Base-by-base conservation (phyloP, 1,284 basidiomycete species). In the Cryptococcus jaspeensis region DNA sequence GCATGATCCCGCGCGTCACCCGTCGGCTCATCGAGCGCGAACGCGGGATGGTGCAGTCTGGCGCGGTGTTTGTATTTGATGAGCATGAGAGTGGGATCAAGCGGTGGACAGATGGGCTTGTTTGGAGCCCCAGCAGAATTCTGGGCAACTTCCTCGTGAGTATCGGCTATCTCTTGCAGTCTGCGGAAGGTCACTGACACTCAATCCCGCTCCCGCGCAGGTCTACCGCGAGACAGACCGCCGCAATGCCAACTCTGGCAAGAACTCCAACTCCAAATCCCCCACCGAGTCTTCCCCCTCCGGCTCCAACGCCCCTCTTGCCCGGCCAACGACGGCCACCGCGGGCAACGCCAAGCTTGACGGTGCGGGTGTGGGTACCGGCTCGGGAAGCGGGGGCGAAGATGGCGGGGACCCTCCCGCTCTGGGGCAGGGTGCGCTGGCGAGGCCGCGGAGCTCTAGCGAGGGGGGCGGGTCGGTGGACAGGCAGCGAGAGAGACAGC, bases 41-140 rank as follows among this genome's bases (percentile, higher is more conserved):
- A 77, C 84, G 90, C 58, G 88, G 86, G 67, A 90, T 95, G 85
- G 95, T 99, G 71, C 85, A 87, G 32, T 92, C 89, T 8, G 95
- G 95, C 56, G 89, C 90, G 3, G 91, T 99, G 35, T 99, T 97
- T 71, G 94, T 98, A 58, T 98, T 98, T 73, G 92, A 99, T 76
- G 94, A 97, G 80, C 87, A 91, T 67, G 92, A 97, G 78, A 92
- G 90, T 68, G 93, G 93, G 38, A 98, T 99, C 81, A 97, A 96
- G 80, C 84, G 95, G 50, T 98, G 95, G 94, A 99, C 95, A 0
- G 94, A 99, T 78, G 94, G 94, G 5, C 87, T 92, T 74, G 89
- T 90, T 69, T 98, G 94, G 95, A 81, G 80, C 64, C 82, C 82
- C 2, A 74, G 71, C 59, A 65, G 75, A 44, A 79, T 97, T 43